Conservation (phyloP, 331 rosid species). For the Prunus yedoensis region DNA sequence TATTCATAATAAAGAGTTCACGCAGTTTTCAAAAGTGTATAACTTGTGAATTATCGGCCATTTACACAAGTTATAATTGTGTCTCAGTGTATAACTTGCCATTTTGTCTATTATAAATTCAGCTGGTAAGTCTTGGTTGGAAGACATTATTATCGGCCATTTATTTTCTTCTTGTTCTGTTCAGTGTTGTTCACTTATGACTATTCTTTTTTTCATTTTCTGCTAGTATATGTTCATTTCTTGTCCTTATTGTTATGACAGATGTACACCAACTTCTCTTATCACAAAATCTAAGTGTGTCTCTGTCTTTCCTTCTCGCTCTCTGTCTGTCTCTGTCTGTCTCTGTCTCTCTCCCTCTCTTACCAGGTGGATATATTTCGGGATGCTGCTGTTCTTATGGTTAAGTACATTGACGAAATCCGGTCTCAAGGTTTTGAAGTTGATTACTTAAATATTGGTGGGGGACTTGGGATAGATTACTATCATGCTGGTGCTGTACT, state of each 20-base stretch:
- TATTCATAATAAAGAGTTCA: not conserved
- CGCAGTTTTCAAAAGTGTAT: not conserved
- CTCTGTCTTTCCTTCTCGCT: not conserved
- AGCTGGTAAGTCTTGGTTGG: not conserved
- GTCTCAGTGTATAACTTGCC: not conserved
- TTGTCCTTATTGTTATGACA: not conserved
- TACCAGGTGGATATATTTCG: slow-evolving; percentile 93
- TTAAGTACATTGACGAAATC: slow-evolving; percentile 82
- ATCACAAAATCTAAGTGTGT: not conserved
- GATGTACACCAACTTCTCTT: not conserved
- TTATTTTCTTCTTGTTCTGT: not conserved
- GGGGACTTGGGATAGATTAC: slow-evolving; percentile 97
- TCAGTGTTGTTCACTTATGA: not conserved
- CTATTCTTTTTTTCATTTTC: not conserved
- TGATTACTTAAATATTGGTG: slow-evolving; percentile 85
- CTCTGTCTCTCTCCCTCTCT: not conserved
- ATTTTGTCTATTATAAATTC: not conserved
- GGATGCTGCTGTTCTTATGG: slow-evolving; percentile 92
- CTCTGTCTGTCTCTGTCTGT: not conserved
- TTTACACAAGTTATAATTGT: not conserved
- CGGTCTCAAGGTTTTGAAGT: slow-evolving; percentile 91
- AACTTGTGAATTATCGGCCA: no score
- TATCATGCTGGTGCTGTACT: slow-evolving; percentile 82
- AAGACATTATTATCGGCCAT: not conserved
- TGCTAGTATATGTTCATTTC: not conserved